These are phyloP conservation scores for Cucurbita argyrosperma DNA, from an alignment of 306 rosid genomes.

Conservation along the genomic window DNA sequence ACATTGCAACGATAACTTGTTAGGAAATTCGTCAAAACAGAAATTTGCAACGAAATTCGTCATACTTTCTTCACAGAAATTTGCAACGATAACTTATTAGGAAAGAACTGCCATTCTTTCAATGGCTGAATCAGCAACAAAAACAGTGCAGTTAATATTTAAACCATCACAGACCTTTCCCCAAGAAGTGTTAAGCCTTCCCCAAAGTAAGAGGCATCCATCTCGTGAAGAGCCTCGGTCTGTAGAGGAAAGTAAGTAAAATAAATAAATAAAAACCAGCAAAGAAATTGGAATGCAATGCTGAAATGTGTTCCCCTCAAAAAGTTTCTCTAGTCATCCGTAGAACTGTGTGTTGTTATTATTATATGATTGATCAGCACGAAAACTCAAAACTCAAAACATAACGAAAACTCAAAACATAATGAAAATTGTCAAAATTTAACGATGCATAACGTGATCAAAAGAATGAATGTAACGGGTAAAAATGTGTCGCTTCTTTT, in stretches of 20 bases:
- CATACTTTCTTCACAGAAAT: not conserved
- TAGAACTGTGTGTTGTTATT: not conserved
- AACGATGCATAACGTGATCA: not conserved
- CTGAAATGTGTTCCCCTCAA: not conserved
- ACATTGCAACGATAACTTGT: no score
- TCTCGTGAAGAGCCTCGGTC: slow-evolving; percentile 50
- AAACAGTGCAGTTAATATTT: not conserved
- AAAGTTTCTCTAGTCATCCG: not conserved
- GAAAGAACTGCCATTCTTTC: not conserved
- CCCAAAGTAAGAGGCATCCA: slow-evolving; percentile 55
- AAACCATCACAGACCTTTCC: slow-evolving; percentile 39
- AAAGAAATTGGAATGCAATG: not conserved
- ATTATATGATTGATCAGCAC: no score
- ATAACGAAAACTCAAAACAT: not conserved
- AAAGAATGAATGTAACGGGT: not conserved
- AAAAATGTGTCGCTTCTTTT: not conserved
- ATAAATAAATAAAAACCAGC: not conserved
- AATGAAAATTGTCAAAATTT: not conserved
- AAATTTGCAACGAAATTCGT: no score
- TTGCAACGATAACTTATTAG: not conserved
- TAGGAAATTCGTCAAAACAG: no score
- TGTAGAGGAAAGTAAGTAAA: slow-evolving; percentile 12
- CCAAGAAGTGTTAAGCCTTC: slow-evolving; percentile 77
- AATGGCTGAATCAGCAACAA: not conserved
- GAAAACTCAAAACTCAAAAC: not conserved